Conservation (phyloP, 1,284 basidiomycete species). For the Leccinum pachyderme region DNA sequence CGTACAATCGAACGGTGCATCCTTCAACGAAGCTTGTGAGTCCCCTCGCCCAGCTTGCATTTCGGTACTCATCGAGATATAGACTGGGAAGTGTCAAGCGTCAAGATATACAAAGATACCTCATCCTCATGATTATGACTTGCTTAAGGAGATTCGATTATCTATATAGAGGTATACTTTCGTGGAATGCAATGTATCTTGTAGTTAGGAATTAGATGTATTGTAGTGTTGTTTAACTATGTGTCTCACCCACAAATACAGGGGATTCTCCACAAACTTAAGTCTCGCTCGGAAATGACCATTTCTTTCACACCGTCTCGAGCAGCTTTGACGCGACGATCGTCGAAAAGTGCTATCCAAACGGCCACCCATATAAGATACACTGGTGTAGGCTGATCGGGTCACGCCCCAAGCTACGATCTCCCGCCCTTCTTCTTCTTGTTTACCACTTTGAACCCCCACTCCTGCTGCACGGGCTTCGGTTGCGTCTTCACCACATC, state of each 20-base stretch:
- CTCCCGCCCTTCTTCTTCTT: conserved; percentile 86
- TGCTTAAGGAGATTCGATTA: conserved; percentile 5
- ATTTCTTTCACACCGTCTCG: neutral
- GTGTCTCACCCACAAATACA: neutral
- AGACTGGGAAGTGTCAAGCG: conserved; percentile 75
- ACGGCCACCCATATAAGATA: conserved; percentile 17
- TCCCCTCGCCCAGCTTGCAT: conserved; percentile 18
- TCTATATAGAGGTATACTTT: conserved; percentile 15
- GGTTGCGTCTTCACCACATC: conserved; percentile 89
- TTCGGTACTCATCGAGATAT: conserved; percentile 7
- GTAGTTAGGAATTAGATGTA: conserved; percentile 21
- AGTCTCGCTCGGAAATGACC: neutral
- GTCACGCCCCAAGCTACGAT: conserved; percentile 23
- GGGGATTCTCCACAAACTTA: too few species aligned
- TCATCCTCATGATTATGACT: conserved; percentile 16
- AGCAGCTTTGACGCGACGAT: conserved; percentile 1
- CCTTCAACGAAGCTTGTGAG: conserved; percentile 79
- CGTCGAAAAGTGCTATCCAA: conserved; percentile 27
- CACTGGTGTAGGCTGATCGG: conserved; percentile 1
- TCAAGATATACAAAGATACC: conserved; percentile 60
- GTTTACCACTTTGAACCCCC: conserved; percentile 89
- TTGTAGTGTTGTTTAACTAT: conserved; percentile 17
- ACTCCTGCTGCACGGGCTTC: conserved; percentile 72
- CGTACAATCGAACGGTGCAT: conserved; percentile 65
- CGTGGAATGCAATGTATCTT: conserved; percentile 14